Evolutionary conservation across 768 basidiomycete genomes (phyloP), one percentile per base, ranked within the genome.

Genomic region (Lentinula sp.): DNA sequence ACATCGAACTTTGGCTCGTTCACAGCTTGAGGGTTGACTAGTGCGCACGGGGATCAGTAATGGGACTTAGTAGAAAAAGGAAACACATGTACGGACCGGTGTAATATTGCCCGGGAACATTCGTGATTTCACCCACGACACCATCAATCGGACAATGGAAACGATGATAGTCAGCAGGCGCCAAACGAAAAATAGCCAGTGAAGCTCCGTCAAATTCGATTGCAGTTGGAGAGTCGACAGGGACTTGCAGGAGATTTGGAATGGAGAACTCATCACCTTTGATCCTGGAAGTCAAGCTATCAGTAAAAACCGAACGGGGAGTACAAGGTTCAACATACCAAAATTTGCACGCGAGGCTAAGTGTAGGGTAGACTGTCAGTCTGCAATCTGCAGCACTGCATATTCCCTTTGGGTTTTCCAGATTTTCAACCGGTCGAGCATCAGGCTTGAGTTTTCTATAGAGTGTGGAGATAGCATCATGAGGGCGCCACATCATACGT

Each of bases 101-200:
- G 64, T 84, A 87, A 65, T 84, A 86, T 61, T 85, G 75, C 2
- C 85, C 85, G 0, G 78, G 75, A 4, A 85, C 75, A 64, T 84
- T 72, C 2, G 62, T 71, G 6, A 75, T 67, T 40, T 79, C 76
- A 9, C 77, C 73, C 18, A 86, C 70, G 10, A 75, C 78, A 40
- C 79, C 85, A 57, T 86, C 85, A 31, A 87, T 74, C 13, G 88
- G 88, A 37, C 81, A 81, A 64, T 91, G 89, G 79, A 88, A 91
- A 13, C 90, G 84, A 68, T 93, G 91, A 66, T 92, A 92, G 68
- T 93, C 91, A 8, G 85, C 80, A 0, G 90, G 92, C 0, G 92
- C 90, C 16, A 93, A 82, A 56, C 91, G 78, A 71, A 89, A 87
- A 61, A 88, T 83, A 0, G 88, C 88, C 1, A 92, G 68, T 23